These are phyloP conservation scores for Ganoderma leucocontextum DNA, from an alignment of 1,284 basidiomycete species.

Conservation along the genomic window DNA sequence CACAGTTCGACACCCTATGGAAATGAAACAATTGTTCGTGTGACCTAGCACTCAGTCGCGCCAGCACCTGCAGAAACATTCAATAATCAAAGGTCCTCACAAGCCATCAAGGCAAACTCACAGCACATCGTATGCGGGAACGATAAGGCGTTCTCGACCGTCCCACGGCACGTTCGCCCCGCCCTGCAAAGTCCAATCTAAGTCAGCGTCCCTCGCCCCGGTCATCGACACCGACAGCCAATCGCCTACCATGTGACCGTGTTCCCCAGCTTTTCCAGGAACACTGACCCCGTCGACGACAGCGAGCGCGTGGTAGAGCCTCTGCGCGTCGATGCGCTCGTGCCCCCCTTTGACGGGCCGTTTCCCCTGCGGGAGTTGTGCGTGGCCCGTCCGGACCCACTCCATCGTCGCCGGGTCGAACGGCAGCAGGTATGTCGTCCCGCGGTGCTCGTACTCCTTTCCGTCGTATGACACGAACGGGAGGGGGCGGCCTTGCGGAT, in stretches of 20 bases:
- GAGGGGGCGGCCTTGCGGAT: not conserved
- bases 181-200: not conserved
- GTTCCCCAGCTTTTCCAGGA: not conserved
- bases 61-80: not conserved
- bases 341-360: not conserved
- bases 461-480: not conserved
- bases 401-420: not conserved
- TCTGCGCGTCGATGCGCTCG: not conserved
- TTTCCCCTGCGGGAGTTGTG: too few relatives aligned
- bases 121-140: not conserved
- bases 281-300: not conserved
- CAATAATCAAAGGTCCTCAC: not conserved
- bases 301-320: not conserved
- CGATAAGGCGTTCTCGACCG: not conserved
- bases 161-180: not conserved
- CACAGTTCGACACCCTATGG: too few relatives aligned
- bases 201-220: not conserved
- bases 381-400: not conserved
- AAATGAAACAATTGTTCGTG: too few relatives aligned
- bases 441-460: not conserved
- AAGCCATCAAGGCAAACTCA: not conserved
- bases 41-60: too few relatives aligned
- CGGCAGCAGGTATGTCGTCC: not conserved
- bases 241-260: not conserved
- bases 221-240: too few relatives aligned